phyloP scores from a whole-genome alignment of 2,329 filamentous ascomycete genomes.

The Claviceps sp. region DNA sequence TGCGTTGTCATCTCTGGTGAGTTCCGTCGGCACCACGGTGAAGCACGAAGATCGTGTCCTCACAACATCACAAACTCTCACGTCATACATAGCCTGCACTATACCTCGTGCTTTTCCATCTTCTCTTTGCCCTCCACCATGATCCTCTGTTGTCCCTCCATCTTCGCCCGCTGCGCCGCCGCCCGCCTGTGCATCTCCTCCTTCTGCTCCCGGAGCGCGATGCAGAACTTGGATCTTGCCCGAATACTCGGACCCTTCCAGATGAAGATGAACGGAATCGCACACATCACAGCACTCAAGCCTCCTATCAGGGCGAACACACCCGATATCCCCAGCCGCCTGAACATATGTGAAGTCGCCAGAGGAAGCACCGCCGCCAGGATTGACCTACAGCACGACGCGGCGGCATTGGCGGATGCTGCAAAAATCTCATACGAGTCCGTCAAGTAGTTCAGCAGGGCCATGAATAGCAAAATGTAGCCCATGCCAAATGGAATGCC shows the following conservation, averaged over 20 bases:
- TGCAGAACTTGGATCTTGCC: slow-evolving; percentile 46
- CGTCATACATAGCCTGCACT: not conserved
- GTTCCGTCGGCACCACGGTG: too few species aligned
- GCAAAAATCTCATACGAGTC: slow-evolving; percentile 55
- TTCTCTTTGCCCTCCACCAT: slow-evolving; percentile 10
- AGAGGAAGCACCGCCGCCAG: slow-evolving; percentile 63
- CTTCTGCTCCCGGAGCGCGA: slow-evolving; percentile 40
- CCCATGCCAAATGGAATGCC: slow-evolving; percentile 49
- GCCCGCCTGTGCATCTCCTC: slow-evolving; percentile 30
- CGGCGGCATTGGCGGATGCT: slow-evolving; percentile 67
- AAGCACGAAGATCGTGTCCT: too few species aligned
- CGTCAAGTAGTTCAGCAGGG: slow-evolving; percentile 51
- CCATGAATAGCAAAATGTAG: slow-evolving; percentile 50
- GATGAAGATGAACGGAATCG: slow-evolving; percentile 39
- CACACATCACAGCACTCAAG: slow-evolving; percentile 35
- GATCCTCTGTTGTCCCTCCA: slow-evolving; percentile 11
- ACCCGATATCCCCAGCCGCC: slow-evolving; percentile 31
- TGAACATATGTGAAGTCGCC: slow-evolving; percentile 37
- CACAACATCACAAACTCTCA: too few species aligned
- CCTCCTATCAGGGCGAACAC: slow-evolving; percentile 38
- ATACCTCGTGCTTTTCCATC: slow-evolving; percentile 1
- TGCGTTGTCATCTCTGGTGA: too few species aligned
- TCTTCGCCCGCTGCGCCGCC: slow-evolving; percentile 21
- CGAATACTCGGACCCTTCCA: slow-evolving; percentile 43
- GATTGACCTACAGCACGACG: slow-evolving; percentile 84